phyloP scores from a whole-genome alignment of 306 rosid genomes.

The Lathyrus aphaca region DNA sequence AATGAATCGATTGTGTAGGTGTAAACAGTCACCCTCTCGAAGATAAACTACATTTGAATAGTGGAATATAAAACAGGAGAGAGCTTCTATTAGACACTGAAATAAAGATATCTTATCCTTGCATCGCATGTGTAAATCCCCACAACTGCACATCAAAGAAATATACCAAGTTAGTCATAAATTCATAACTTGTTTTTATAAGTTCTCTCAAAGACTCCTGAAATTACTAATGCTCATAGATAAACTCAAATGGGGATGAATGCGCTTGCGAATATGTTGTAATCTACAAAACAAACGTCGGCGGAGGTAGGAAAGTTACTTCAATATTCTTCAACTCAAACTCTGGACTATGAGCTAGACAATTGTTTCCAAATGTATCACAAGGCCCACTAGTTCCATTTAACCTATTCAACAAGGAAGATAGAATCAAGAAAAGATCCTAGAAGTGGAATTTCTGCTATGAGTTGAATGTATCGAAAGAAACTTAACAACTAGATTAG shows the following conservation, averaged over 20 bases:
- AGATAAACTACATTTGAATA: conserved; percentile 29
- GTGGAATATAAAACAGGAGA: conserved; percentile 1
- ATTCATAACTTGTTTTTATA: too few species aligned
- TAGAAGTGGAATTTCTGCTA: conserved; percentile 17
- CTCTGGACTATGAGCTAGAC: conserved; percentile 86
- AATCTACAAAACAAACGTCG: conserved; percentile 11
- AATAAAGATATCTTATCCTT: conserved; percentile 37
- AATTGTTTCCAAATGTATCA: conserved; percentile 80
- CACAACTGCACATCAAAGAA: conserved; percentile 73
- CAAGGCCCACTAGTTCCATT: conserved; percentile 88
- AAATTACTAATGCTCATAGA: too few species aligned
- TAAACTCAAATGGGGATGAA: background rate
- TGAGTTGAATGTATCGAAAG: conserved; percentile 18
- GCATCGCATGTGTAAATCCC: conserved; percentile 83
- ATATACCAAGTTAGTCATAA: conserved; percentile 32
- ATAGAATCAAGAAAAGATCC: conserved; percentile 34
- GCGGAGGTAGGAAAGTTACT: conserved; percentile 51
- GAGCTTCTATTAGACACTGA: conserved; percentile 27
- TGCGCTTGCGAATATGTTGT: background rate
- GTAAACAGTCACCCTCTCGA: background rate
- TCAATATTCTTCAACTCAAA: conserved; percentile 91
- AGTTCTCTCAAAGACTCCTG: too few species aligned
- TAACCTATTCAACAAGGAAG: conserved; percentile 61
- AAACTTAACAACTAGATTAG: conserved; percentile 8
- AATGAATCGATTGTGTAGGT: conserved; percentile 6